A percentile compares a stretch with the other conserved stretches of the same genome.
These are phyloP conservation scores for Fraxinus floribunda DNA, from an alignment of 305 asterid genomes.

Conservation along the genomic window DNA sequence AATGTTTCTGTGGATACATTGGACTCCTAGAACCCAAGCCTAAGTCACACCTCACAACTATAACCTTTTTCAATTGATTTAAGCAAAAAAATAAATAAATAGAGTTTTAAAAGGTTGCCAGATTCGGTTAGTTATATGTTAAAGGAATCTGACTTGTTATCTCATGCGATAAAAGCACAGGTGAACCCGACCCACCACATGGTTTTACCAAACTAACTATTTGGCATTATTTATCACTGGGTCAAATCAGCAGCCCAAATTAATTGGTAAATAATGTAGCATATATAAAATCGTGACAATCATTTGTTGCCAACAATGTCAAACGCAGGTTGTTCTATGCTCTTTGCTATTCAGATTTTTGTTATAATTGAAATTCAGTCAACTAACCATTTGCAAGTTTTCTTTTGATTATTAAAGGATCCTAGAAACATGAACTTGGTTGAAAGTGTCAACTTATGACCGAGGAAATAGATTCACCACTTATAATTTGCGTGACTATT, in stretches of 20 bases:
- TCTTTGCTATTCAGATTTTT: background rate
- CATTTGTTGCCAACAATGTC: background rate
- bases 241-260: background rate
- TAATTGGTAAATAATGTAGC: background rate
- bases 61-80: background rate
- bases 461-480: conserved; percentile 17
- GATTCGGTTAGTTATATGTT: background rate
- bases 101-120: background rate
- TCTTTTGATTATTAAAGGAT: background rate
- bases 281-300: background rate
- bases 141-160: background rate
- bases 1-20: background rate
- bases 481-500: conserved; percentile 17
- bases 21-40: conserved; percentile 1
- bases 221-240: background rate
- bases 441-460: conserved; percentile 10
- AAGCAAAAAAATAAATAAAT: background rate
- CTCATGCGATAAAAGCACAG: background rate
- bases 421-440: conserved; percentile 13
- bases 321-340: background rate
- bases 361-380: conserved; percentile 4
- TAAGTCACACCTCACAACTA: background rate
- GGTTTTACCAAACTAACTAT: background rate
- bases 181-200: background rate
- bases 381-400: background rate